These are phyloP conservation scores for Exidia glandulosa DNA, from an alignment of 768 basidiomycete species.

Conservation along the genomic window DNA sequence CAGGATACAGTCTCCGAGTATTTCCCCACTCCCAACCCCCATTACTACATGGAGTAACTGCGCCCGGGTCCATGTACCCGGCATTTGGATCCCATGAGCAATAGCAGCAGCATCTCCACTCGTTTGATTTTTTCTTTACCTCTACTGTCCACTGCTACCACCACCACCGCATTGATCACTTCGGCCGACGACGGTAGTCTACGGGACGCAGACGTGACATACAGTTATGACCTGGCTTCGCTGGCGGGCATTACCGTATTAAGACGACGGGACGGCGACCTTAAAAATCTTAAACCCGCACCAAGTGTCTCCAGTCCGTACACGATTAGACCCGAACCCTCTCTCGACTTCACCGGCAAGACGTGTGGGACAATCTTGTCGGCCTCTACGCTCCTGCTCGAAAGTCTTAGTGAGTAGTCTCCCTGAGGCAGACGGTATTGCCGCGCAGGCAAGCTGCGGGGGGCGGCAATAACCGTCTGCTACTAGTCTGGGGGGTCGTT, in stretches of 20 bases:
- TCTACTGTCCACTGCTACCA: neutral
- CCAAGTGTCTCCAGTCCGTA: neutral
- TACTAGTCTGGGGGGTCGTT: too few species aligned
- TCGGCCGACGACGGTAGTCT: neutral
- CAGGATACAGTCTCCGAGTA: neutral
- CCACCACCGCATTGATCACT: neutral
- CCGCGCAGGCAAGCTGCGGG: too few species aligned
- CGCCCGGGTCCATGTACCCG: neutral
- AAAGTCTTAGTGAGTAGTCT: constrained; percentile 24
- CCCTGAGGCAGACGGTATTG: too few species aligned
- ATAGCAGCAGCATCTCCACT: neutral
- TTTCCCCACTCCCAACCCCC: neutral
- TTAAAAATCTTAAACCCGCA: neutral
- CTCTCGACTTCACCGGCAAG: constrained; percentile 54
- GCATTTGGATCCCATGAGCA: neutral
- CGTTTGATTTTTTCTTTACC: neutral
- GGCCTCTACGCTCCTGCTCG: constrained; percentile 34
- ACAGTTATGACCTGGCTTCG: too few species aligned
- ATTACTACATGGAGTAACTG: neutral
- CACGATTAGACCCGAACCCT: constrained; percentile 42
- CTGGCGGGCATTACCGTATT: too few species aligned
- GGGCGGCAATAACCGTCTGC: too few species aligned
- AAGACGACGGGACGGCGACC: neutral
- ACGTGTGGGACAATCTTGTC: constrained; percentile 69
- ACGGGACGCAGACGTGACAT: too few species aligned